Evolutionary conservation across 2,329 filamentous ascomycete genomes (phyloP).

Genomic region (Fusarium anguioides): DNA sequence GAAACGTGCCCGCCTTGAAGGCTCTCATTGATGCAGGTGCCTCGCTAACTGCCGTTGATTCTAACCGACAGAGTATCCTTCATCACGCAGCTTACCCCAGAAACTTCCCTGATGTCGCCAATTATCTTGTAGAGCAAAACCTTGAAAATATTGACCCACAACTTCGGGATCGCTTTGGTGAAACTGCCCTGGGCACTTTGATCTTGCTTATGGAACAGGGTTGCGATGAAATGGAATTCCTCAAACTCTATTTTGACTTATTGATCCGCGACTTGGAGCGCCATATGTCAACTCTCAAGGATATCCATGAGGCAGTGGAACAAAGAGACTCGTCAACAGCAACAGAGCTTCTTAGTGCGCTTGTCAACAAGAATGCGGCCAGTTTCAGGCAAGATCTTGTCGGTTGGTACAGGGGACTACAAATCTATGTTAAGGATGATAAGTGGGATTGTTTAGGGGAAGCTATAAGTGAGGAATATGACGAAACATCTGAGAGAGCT

Average conservation of each 20-base stretch:
- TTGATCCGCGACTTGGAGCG: background rate
- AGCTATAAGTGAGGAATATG: background rate
- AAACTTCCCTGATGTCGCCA: background rate
- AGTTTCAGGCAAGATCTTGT: background rate
- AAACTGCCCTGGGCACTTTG: background rate
- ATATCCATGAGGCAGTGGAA: background rate
- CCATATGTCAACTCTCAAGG: background rate
- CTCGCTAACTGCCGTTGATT: background rate
- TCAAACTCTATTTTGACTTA: conserved; percentile 1
- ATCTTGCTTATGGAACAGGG: background rate
- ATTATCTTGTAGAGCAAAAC: background rate
- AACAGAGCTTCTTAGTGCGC: rapidly evolving
- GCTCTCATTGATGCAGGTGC: background rate
- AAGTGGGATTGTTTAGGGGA: conserved; percentile 4
- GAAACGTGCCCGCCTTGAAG: rapidly evolving
- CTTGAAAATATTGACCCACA: background rate
- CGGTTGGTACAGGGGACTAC: conserved; percentile 25
- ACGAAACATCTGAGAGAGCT: rapidly evolving
- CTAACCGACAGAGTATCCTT: rapidly evolving
- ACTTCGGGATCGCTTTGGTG: rapidly evolving
- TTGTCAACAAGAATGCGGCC: background rate
- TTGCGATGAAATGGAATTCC: background rate
- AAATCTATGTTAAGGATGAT: background rate
- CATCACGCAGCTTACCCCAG: rapidly evolving
- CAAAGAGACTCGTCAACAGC: rapidly evolving